These are phyloP conservation scores for Globisporangium takayamanum DNA, from an alignment of 352 stramenopile genomes.

Conservation along the genomic window DNA sequence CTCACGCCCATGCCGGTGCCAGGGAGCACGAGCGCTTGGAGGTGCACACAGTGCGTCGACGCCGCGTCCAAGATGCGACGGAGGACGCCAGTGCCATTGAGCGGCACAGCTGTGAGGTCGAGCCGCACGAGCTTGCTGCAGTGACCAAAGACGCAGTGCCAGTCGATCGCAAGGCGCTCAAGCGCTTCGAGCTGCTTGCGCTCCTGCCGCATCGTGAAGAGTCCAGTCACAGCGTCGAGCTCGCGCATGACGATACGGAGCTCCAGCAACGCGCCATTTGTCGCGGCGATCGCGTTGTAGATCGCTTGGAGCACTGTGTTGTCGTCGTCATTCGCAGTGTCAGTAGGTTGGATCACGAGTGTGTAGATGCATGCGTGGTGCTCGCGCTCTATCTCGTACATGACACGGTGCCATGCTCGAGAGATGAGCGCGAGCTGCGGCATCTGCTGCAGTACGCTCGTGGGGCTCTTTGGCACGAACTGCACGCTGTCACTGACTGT, in stretches of 20 bases:
- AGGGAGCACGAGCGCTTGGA: constrained; percentile 10
- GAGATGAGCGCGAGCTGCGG: neutral
- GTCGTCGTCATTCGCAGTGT: neutral
- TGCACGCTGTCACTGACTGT: no score
- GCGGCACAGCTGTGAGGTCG: constrained; percentile 9
- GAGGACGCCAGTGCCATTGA: constrained; percentile 9
- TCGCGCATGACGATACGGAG: neutral
- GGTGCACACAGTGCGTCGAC: constrained; percentile 5
- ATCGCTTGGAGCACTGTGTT: neutral
- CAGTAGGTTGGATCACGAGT: neutral
- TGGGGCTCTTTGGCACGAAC: neutral
- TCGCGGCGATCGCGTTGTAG: neutral
- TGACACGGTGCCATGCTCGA: neutral
- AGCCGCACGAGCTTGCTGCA: constrained; percentile 8
- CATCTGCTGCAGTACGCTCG: neutral
- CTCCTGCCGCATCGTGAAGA: neutral
- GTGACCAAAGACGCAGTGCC: constrained; percentile 10
- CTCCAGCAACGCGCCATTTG: neutral
- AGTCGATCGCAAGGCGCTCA: constrained; percentile 8
- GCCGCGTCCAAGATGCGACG: constrained; percentile 3
- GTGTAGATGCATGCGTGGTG: neutral
- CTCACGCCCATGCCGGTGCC: neutral
- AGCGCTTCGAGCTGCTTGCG: neutral
- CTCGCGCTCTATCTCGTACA: neutral
- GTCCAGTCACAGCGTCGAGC: neutral